Base-by-base conservation (phyloP, 2,329 filamentous ascomycete species). In the Trematosphaeria pertusa region DNA sequence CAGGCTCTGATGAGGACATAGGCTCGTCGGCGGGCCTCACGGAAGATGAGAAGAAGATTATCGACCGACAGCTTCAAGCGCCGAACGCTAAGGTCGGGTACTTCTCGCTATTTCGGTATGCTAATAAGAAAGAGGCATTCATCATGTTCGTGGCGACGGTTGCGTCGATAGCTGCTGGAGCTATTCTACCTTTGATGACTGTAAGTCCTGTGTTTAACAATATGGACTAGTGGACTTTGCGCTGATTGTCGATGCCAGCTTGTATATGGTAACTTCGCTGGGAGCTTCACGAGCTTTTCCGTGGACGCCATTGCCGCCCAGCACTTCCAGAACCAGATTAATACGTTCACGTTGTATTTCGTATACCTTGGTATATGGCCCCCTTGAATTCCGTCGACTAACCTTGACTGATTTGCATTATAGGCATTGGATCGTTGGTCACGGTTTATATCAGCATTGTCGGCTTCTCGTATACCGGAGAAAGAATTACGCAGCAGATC, bases 401-500 rank as follows among this genome's bases (percentile, higher is more conserved):
- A 14, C 10, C 36, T 45, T 62, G 17, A 60, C 8, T 31, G 11
- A 6, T 26, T 0, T n/a, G n/a, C n/a, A 15, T 43, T 12, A 10
- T 20, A 59, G 62, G 64, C 30, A 63, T 70, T 28, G 64, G 52
- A 12, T 62, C 64, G 0, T 66, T 71, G 33, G 91, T 91, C 12
- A 96, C 96, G 57, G 78, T 97, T 45, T 74, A 71, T 46, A 60
- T 95, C 48, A 81, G 85, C 18, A 97, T 92, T 0, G 85, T 95
- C 14, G 89, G 90, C 15, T 97, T 95, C 75, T 96, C 97, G 60
- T 96, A 77, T 46, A 73, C 74, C 1, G 77, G 77, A 24, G 77
- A 80, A 47, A 71, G 75, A 21, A 77, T 79, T 21, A 70, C 75
- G 1, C 72, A 72, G 37, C 75, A 74, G 42, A 74, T 79, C 37